Evolutionary conservation across 371 early-diverging fungal genomes (phyloP).

Genomic region (Lichtheimia ornata): DNA sequence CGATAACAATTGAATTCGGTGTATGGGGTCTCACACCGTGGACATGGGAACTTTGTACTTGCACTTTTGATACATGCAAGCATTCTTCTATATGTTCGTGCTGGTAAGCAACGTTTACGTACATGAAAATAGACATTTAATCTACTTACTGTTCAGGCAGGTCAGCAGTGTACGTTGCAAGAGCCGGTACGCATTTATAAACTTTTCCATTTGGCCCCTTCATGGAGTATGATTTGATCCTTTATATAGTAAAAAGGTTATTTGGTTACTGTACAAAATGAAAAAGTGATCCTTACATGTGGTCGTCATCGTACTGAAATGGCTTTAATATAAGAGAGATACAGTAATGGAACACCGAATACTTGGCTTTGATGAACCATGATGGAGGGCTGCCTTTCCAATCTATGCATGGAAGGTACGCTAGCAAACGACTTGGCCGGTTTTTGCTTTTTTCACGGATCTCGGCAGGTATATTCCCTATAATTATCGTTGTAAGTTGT

Average conservation of each 20-base stretch:
- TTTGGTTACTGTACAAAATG: too few relatives aligned
- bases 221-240: background rate
- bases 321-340: background rate
- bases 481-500: background rate
- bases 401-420: conserved; percentile 2
- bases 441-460: background rate
- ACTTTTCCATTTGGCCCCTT: background rate
- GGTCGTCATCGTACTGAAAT: background rate
- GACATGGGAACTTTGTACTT: background rate
- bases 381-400: background rate
- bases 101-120: background rate
- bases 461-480: background rate
- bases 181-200: background rate
- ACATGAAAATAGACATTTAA: background rate
- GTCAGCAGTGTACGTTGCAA: conserved; percentile 4
- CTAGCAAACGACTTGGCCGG: conserved; percentile 5
- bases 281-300: too few relatives aligned
- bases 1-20: background rate
- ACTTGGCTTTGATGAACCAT: background rate
- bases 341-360: background rate
- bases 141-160: conserved; percentile 8
- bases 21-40: background rate
- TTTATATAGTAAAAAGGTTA: too few relatives aligned
- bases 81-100: conserved; percentile 3
- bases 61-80: conserved; percentile 2